A percentile compares a stretch with the other conserved stretches of the same genome.
Evolutionary conservation across 176 grass and related monocot genomes (phyloP).

Genomic region (Dendrocalamus sinicus): DNA sequence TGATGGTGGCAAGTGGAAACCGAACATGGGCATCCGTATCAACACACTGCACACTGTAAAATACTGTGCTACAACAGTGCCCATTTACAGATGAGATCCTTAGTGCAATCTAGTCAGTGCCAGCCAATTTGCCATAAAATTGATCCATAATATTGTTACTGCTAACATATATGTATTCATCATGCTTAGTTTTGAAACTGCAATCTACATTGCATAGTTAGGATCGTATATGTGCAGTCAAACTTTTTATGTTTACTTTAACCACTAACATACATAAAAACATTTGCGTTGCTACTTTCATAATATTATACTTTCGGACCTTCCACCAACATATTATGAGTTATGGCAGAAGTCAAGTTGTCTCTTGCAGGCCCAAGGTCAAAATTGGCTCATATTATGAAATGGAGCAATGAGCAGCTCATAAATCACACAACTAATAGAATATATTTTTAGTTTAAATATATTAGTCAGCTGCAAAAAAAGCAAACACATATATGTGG

Average conservation of each 20-base stretch:
- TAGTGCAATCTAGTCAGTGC: not conserved
- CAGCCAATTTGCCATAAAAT: not conserved
- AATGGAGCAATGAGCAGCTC: not conserved
- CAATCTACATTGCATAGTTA: not conserved
- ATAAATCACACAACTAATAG: not conserved
- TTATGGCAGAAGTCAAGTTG: not conserved
- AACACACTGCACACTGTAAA: slow-evolving; percentile 3
- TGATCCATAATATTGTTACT: not conserved
- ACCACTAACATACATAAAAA: not conserved
- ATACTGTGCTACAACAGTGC: not conserved
- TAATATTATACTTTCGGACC: slow-evolving; percentile 11
- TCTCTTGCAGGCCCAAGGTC: not conserved
- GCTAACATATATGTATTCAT: not conserved
- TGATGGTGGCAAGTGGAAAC: not conserved
- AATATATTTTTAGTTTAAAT: not conserved
- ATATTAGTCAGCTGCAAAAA: not conserved
- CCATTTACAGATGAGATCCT: not conserved
- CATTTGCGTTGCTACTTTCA: not conserved
- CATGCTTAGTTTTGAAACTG: not conserved
- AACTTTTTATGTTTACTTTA: not conserved
- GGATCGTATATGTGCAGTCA: not conserved
- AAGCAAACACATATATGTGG: not conserved
- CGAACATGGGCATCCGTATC: not conserved
- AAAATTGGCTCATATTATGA: not conserved
- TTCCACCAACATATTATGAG: not conserved